Conservation (phyloP, 1,139 yeast species). For the Protomyces inundatus region DNA sequence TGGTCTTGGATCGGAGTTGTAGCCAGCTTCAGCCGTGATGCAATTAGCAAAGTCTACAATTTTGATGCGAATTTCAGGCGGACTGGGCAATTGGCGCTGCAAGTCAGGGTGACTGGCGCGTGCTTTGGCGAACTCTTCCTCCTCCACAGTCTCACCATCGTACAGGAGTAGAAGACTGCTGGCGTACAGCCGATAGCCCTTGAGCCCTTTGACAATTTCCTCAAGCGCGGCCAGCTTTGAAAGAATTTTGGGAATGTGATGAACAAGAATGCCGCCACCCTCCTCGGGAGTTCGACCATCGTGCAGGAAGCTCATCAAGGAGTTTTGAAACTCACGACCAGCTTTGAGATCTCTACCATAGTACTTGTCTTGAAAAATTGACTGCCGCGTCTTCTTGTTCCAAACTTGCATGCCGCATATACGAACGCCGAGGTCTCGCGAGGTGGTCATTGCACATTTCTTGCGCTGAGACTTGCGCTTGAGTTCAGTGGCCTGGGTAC, state of each 20-base stretch:
- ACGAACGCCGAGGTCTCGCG: conserved; percentile 77
- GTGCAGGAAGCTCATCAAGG: conserved; percentile 70
- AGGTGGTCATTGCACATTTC: conserved; percentile 78
- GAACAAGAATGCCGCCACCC: conserved; percentile 43
- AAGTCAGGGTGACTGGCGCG: not conserved
- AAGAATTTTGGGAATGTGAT: conserved; percentile 64
- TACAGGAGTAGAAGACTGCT: conserved; percentile 83
- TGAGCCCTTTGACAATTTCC: conserved; percentile 50
- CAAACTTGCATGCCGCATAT: conserved; percentile 93
- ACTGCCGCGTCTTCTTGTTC: conserved; percentile 48
- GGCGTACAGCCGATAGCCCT: conserved; percentile 89
- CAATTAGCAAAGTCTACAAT: conserved; percentile 96
- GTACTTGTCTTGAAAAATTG: conserved; percentile 76
- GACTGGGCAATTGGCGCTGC: conserved; percentile 9
- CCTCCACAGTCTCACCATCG: conserved; percentile 52
- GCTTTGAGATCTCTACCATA: conserved; percentile 73
- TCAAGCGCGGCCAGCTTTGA: conserved; percentile 56
- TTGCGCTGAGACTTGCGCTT: conserved; percentile 75
- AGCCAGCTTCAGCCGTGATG: conserved; percentile 60
- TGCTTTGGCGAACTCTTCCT: conserved; percentile 11
- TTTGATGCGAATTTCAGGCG: conserved; percentile 50
- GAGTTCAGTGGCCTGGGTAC: conserved; percentile 73
- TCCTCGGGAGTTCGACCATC: conserved; percentile 61
- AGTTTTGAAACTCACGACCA: conserved; percentile 73
- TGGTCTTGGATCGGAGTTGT: conserved; percentile 44